These are phyloP conservation scores for Plasmodium yoelii DNA, from an alignment of 169 alveolate genomes.

Conservation along the genomic window DNA sequence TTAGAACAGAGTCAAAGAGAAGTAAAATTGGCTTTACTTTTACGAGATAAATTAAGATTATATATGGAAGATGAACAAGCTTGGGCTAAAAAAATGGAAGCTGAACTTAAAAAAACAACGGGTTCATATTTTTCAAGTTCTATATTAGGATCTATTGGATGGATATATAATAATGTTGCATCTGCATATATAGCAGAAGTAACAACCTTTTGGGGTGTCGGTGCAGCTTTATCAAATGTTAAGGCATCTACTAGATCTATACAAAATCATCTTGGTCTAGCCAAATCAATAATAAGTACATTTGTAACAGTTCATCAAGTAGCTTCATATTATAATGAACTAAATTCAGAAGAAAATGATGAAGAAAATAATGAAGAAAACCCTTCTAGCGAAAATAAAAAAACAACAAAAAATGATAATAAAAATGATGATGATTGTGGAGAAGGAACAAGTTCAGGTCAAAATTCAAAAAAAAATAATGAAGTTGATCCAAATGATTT, in stretches of 20 bases:
- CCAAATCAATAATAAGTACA: conserved; percentile 42
- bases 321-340: conserved; percentile 28
- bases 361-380: conserved; percentile 3
- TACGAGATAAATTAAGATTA: conserved; percentile 74
- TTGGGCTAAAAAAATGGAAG: conserved; percentile 59
- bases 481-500: neutral
- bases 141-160: conserved; percentile 84
- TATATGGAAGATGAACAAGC: conserved; percentile 55
- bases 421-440: neutral
- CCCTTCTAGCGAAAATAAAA: too few species aligned
- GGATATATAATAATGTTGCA: conserved; percentile 84
- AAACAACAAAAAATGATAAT: neutral
- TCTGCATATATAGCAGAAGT: conserved; percentile 81
- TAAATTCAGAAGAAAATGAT: conserved; percentile 69
- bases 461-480: neutral
- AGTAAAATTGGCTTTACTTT: conserved; percentile 77
- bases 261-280: conserved; percentile 13
- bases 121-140: conserved; percentile 79
- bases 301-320: conserved; percentile 26
- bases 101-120: conserved; percentile 42
- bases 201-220: conserved; percentile 84
- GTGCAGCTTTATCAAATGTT: conserved; percentile 79
- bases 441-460: conserved; percentile 1
- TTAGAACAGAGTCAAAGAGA: conserved; percentile 80
- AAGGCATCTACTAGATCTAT: conserved; percentile 82